Evolutionary conservation across 2,329 filamentous ascomycete species (phyloP).

Genomic region (Fusarium marasasianum): DNA sequence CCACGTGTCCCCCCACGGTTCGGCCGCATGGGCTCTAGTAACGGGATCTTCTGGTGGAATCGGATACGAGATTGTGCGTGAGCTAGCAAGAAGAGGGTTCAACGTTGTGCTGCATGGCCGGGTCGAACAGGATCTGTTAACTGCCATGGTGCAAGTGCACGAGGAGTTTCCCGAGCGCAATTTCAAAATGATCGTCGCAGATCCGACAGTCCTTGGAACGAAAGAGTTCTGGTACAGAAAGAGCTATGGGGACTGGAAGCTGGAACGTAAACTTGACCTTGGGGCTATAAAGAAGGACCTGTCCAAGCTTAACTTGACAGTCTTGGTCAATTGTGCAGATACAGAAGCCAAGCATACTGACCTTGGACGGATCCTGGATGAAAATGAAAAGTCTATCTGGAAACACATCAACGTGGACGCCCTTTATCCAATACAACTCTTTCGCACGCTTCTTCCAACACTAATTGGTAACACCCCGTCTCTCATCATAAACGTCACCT

Average conservation of each 20-base stretch:
- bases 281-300: neutral
- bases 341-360: no score
- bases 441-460: neutral
- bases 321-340: neutral
- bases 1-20: neutral
- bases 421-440: neutral
- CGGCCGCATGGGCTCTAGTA: neutral
- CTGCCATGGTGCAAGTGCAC: neutral
- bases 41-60: neutral
- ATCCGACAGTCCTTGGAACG: neutral
- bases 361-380: neutral
- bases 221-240: neutral
- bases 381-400: neutral
- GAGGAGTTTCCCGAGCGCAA: neutral
- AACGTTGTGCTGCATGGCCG: neutral
- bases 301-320: neutral
- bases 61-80: neutral
- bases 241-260: neutral
- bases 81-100: neutral
- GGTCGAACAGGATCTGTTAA: neutral
- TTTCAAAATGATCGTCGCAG: neutral
- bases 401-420: neutral
- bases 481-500: neutral
- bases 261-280: neutral
- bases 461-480: neutral